A percentile compares a stretch with the other conserved stretches of the same genome.
These are phyloP conservation scores for Schoenoplectus tabernaemontani DNA, from an alignment of 202 grass and related monocot species.

Conservation along the genomic window DNA sequence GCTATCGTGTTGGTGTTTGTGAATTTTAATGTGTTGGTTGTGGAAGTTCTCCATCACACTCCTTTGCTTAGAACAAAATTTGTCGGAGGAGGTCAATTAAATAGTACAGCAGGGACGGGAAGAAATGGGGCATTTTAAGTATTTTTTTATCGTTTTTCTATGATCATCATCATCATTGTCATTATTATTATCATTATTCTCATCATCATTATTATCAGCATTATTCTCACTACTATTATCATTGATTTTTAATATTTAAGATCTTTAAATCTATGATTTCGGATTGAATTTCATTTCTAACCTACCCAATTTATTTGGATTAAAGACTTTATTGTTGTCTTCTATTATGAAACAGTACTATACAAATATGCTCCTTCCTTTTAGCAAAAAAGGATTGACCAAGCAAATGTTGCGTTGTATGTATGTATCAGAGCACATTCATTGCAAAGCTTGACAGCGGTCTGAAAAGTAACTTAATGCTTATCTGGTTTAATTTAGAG, in stretches of 20 bases:
- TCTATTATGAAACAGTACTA: not conserved
- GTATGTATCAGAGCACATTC: not conserved
- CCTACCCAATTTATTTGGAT: too few species aligned
- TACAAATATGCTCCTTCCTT: not conserved
- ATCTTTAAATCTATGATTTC: too few species aligned
- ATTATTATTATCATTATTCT: too few species aligned
- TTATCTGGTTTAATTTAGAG: not conserved
- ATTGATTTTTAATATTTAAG: too few species aligned
- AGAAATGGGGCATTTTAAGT: not conserved
- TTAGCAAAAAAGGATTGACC: not conserved
- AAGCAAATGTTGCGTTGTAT: not conserved
- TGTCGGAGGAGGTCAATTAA: not conserved
- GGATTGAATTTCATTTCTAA: too few species aligned
- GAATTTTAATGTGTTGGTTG: not conserved
- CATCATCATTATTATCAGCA: too few species aligned
- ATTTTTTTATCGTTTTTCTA: too few species aligned
- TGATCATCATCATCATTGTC: too few species aligned
- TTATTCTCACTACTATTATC: too few species aligned
- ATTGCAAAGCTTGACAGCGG: not conserved
- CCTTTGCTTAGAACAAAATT: not conserved
- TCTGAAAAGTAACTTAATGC: not conserved
- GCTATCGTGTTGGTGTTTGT: not conserved
- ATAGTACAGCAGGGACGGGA: not conserved
- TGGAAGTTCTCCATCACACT: not conserved
- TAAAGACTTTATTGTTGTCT: not conserved